A percentile compares a stretch with the other conserved stretches of the same genome.
Evolutionary conservation across 2,329 filamentous ascomycete species (phyloP).

Genomic region (Phialocephala sp.): DNA sequence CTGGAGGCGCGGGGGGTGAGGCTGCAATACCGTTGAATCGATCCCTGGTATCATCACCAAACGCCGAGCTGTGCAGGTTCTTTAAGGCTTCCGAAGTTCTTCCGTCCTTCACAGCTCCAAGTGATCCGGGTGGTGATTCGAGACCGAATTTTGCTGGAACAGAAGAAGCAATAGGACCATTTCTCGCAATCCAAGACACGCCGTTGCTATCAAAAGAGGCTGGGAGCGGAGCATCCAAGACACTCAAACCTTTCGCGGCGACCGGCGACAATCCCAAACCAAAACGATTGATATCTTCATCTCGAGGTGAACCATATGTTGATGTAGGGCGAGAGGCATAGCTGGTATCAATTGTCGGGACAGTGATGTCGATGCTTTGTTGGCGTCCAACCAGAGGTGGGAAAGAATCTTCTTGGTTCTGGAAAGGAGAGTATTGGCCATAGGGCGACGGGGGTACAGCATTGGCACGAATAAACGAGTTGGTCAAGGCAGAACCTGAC

Average conservation of each 20-base stretch:
- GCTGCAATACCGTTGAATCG: constrained; percentile 61
- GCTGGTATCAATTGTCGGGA: constrained; percentile 61
- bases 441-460: constrained; percentile 47
- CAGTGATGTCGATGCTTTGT: constrained; percentile 56
- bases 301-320: constrained; percentile 82
- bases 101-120: constrained; percentile 65
- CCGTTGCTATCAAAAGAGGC: constrained; percentile 97
- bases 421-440: constrained; percentile 48
- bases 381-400: constrained; percentile 46
- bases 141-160: constrained; percentile 91
- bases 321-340: constrained; percentile 57
- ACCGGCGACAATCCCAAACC: constrained; percentile 82
- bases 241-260: constrained; percentile 76
- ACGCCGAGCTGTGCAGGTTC: constrained; percentile 69
- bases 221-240: constrained; percentile 89
- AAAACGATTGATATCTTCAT: constrained; percentile 63
- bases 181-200: constrained; percentile 87
- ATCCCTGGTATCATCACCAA: constrained; percentile 63
- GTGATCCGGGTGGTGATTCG: constrained; percentile 81
- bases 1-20: constrained; percentile 47
- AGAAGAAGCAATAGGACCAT: constrained; percentile 89
- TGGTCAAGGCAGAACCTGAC: constrained; percentile 77
- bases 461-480: constrained; percentile 70
- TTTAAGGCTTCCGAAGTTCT: constrained; percentile 69
- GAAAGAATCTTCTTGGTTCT: constrained; percentile 60